Evolutionary conservation across 345 rosid species (phyloP).

Genomic region (Camelina neglecta): DNA sequence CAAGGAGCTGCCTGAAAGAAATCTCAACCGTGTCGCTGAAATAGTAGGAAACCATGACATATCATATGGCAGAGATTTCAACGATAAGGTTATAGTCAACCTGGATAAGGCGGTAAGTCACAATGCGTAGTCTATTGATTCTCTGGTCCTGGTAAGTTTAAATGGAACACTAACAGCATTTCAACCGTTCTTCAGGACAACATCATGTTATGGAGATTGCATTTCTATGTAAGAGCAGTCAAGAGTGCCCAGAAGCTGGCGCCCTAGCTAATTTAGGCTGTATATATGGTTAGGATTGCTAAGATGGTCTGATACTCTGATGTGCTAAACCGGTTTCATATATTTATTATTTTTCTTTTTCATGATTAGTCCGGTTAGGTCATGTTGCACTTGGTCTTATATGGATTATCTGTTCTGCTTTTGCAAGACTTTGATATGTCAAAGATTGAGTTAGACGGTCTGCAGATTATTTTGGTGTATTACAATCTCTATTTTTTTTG

Average conservation of each 20-base stretch:
- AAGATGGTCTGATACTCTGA: not conserved
- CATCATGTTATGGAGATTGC: slow-evolving; percentile 37
- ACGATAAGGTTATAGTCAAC: slow-evolving; percentile 31
- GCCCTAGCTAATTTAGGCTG: slow-evolving; percentile 18
- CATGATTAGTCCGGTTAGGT: not conserved
- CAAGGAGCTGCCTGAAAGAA: slow-evolving; percentile 29
- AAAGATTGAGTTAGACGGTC: slow-evolving; percentile 1
- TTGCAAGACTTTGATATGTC: not conserved
- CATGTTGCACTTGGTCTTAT: not conserved
- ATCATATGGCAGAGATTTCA: slow-evolving; percentile 3
- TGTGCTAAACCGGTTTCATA: not conserved
- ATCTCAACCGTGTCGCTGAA: slow-evolving; percentile 8
- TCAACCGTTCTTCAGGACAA: slow-evolving; percentile 28
- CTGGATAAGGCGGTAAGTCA: slow-evolving; percentile 36
- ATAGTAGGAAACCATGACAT: slow-evolving; percentile 9
- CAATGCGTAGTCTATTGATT: not conserved
- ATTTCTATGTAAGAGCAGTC: slow-evolving; percentile 38
- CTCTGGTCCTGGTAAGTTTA: not conserved
- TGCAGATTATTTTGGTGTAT: not conserved
- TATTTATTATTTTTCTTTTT: not conserved
- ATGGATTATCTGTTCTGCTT: not conserved
- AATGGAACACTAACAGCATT: slow-evolving; percentile 2
- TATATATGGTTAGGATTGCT: not conserved
- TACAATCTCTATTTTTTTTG: not conserved
- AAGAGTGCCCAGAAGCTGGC: slow-evolving; percentile 34